These are phyloP conservation scores for Eragrostis nindensis DNA, from an alignment of 176 grass and related monocot genomes.

Conservation along the genomic window DNA sequence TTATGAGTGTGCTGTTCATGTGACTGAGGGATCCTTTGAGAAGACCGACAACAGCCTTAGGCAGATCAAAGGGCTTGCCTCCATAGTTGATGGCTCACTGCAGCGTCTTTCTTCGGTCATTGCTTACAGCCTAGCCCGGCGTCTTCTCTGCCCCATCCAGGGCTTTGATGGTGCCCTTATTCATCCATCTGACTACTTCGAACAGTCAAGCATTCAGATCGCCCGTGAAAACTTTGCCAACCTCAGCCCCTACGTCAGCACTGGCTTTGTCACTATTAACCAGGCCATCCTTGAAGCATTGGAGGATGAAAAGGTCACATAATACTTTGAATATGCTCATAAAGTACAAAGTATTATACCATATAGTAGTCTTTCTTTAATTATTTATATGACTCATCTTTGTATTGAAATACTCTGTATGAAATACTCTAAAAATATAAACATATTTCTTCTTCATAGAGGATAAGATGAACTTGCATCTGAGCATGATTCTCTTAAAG, in stretches of 20 bases:
- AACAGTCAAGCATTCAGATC: constrained; percentile 17
- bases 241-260: constrained; percentile 36
- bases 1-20: constrained; percentile 1
- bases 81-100: constrained; percentile 26
- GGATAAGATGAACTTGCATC: too few species aligned
- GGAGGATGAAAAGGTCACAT: constrained; percentile 38
- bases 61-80: constrained; percentile 31
- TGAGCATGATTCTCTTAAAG: too few species aligned
- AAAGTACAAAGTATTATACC: neutral
- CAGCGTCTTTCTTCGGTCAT: constrained; percentile 41
- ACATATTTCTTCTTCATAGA: too few species aligned
- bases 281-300: constrained; percentile 60
- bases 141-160: constrained; percentile 6
- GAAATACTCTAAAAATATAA: too few species aligned
- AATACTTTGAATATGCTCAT: neutral
- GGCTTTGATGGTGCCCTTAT: constrained; percentile 26
- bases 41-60: constrained; percentile 19
- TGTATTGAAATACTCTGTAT: too few species aligned
- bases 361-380: too few species aligned
- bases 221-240: neutral
- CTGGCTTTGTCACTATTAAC: constrained; percentile 54
- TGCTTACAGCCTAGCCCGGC: constrained; percentile 43
- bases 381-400: too few species aligned
- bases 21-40: constrained; percentile 23
- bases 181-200: constrained; percentile 31